Base-by-base conservation (phyloP, 2,329 filamentous ascomycete genomes). In the Cyanodermella asteris region DNA sequence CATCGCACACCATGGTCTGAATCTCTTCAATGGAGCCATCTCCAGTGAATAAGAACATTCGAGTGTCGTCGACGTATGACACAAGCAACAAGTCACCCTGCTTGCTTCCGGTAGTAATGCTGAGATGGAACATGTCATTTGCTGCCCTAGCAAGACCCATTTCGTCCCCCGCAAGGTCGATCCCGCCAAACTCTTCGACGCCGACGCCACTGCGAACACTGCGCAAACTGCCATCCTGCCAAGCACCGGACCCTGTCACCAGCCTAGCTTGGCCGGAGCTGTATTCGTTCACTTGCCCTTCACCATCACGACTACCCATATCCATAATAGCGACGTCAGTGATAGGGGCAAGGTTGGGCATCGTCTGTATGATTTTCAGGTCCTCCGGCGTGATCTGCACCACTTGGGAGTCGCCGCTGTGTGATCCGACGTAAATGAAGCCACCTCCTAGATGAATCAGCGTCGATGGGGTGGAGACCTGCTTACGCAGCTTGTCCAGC, bases 321-420 rank as follows among this genome's bases (percentile, higher is more conserved):
- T 94, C 87, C 80, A 94, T 91, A 10, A 97, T 68, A 1, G 76
- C 72, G 38, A 97, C 93, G 43, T 97, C 87, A 19, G 94, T 52
- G 20, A 97, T 76, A 0, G 87, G 87, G 0, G 76, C 81, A 37
- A 94, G 78, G 41, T 91, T 97, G 4, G 65, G 55, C 28, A 90
- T 59, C 0, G 67, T 73, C 41, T 91, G 80, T 7, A 87, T 46
- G 4, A 82, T 47, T 23, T 71, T 56, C 30, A 82, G 55, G 0
- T 58, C 61, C 16, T 72, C 56, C 26, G 63, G 58, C 22, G 53
- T 46, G 27, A 81, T 61, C 24, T 56, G 59, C 23, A 87, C 63
- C 6, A 94, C 59, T 42, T 93, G 81, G 2, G 80, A 90, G 45
- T 97, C 78, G 18, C 84, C 84, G 38, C 87, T 75, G 44, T 93